These are phyloP conservation scores for Potentilla sterilis DNA, from an alignment of 306 rosid genomes.

Conservation along the genomic window DNA sequence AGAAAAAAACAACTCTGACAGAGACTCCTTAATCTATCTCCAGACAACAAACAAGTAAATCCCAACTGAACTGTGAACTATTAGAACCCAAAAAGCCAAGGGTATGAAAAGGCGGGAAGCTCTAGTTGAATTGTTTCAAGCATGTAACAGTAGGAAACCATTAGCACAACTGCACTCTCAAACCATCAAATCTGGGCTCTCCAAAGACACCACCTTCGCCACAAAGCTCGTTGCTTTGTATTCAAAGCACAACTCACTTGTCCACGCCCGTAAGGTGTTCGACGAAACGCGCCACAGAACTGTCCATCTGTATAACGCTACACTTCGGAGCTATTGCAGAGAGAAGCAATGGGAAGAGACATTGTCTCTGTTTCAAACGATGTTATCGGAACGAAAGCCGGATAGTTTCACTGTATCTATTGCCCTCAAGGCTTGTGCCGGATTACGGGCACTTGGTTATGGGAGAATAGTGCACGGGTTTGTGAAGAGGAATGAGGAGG, in stretches of 20 bases:
- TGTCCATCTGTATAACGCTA: slow-evolving; percentile 59
- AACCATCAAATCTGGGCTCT: slow-evolving; percentile 48
- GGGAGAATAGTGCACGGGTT: slow-evolving; percentile 66
- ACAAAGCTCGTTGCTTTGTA: slow-evolving; percentile 54
- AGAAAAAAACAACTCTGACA: slow-evolving; percentile 30
- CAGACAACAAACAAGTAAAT: slow-evolving; percentile 8
- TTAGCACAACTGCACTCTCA: slow-evolving; percentile 47
- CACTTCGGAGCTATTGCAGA: slow-evolving; percentile 50
- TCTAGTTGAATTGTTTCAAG: slow-evolving; percentile 43
- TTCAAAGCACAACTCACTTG: slow-evolving; percentile 39
- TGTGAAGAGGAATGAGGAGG: slow-evolving; percentile 41
- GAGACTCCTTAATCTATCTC: slow-evolving; percentile 33
- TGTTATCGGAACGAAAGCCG: slow-evolving; percentile 37
- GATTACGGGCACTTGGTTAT: slow-evolving; percentile 36
- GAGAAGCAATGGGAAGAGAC: slow-evolving; percentile 54
- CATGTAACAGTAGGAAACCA: slow-evolving; percentile 34
- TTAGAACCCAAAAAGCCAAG: neutral
- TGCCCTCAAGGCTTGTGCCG: slow-evolving; percentile 61
- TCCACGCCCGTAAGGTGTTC: slow-evolving; percentile 49
- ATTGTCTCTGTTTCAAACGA: slow-evolving; percentile 34
- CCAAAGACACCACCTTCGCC: slow-evolving; percentile 56
- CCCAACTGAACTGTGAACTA: neutral
- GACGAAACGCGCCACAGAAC: slow-evolving; percentile 54
- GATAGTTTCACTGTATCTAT: slow-evolving; percentile 58
- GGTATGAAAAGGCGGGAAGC: slow-evolving; percentile 18